Evolutionary conservation across 441 rosid species (phyloP), one percentile per base, ranked within the genome.

Genomic region (Aquilaria agallochum): DNA sequence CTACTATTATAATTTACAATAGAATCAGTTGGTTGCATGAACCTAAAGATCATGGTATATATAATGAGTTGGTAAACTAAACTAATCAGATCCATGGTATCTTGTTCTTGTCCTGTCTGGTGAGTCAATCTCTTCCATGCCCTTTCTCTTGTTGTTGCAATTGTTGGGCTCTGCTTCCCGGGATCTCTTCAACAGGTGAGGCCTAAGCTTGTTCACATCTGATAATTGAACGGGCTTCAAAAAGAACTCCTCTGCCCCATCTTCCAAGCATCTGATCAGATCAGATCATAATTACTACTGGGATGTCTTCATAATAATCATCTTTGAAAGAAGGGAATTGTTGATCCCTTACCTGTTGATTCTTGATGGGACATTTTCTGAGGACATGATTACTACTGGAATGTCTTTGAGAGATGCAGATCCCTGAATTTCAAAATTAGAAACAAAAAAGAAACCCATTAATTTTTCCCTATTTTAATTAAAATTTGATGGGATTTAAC

Each of bases 371-470:
- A 77, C 76, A 70, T 89, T 83, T 63, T 89, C 93, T 0, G 96
- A 89, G 0, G 96, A 89, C 93, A 89, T 86, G 20, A 89, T 78
- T 55, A 89, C 89, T 51, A 89, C 96, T 33, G 96, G 96, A 5
- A 86, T 76, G 63, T 89, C 82, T 68, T 76, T 86, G 45, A 78
- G 76, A 15, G 70, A 68, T 34, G 70, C 72, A 33, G 93, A 89
- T 70, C 71, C 87, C 89, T 85, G 79, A 57, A 20, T 20, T 20
- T 20, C 27, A 20, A 20, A 59, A n/a, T 36, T 36, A 36, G 42
- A 36, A 20, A 53, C 31, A n/a, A 63, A 45, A 42, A 6, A 11
- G 44, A 20, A 20, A 20, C 7, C 7, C 1, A 36, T 36, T 36
- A 36, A 36, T 36, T 36, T 36, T 36, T 36, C 2, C 7, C 42